Percentiles rank a stretch among this genome's conserved stretches.
Evolutionary conservation across 2,329 filamentous ascomycete genomes (phyloP).

Genomic region (Eutypa lata): DNA sequence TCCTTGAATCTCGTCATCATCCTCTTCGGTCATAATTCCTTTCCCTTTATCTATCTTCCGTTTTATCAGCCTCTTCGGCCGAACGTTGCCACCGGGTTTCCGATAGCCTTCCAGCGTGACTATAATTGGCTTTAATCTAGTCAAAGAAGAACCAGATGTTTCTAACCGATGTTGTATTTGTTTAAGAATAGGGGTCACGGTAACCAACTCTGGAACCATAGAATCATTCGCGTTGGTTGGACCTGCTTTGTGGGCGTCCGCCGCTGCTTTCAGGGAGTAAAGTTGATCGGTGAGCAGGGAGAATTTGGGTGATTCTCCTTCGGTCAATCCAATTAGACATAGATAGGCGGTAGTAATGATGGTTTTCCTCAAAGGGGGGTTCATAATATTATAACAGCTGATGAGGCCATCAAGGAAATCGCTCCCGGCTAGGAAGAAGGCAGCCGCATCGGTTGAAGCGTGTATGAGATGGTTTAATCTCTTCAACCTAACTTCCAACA

Average conservation of each 20-base stretch:
- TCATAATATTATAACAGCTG: conserved; percentile 61
- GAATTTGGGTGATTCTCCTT: conserved; percentile 63
- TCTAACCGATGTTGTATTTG: conserved; percentile 57
- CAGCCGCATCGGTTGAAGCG: conserved; percentile 53
- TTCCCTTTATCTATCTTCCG: conserved; percentile 68
- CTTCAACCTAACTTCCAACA: conserved; percentile 52
- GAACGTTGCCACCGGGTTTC: conserved; percentile 49
- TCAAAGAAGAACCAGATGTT: conserved; percentile 44
- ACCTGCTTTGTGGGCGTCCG: conserved; percentile 59
- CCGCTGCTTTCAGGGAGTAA: conserved; percentile 72
- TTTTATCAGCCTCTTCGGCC: conserved; percentile 48
- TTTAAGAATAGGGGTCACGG: conserved; percentile 71
- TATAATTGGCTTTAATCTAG: conserved; percentile 59
- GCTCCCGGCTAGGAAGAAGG: conserved; percentile 74
- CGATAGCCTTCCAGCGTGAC: conserved; percentile 58
- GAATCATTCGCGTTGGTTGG: conserved; percentile 61
- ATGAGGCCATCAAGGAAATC: conserved; percentile 81
- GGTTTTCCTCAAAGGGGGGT: conserved; percentile 60
- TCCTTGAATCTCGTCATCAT: conserved; percentile 34
- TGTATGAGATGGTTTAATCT: conserved; percentile 63
- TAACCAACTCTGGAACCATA: conserved; percentile 78
- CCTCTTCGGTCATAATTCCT: conserved; percentile 35
- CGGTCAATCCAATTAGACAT: conserved; percentile 67
- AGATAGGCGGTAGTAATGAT: conserved; percentile 74
- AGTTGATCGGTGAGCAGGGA: conserved; percentile 79